Evolutionary conservation across 2,329 filamentous ascomycete genomes (phyloP).

Genomic region (Sarocladiaceae sp.): DNA sequence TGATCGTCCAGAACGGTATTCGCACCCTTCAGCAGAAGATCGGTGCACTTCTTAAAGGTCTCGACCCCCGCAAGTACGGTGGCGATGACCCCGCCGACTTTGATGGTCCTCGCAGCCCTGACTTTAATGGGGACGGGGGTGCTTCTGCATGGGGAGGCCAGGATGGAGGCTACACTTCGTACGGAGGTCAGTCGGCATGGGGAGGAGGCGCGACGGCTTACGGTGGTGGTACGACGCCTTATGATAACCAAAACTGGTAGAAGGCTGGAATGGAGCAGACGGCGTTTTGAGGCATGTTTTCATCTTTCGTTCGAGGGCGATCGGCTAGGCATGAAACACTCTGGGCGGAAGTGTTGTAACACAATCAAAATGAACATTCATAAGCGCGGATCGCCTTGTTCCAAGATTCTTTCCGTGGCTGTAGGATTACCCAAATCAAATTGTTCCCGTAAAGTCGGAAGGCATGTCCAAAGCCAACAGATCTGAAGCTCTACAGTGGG

Average conservation of each 20-base stretch:
- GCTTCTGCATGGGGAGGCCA: slow-evolving; percentile 45
- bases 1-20: slow-evolving; percentile 84
- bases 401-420: no score
- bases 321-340: neutral
- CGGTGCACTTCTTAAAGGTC: slow-evolving; percentile 63
- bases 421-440: no score
- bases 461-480: no score
- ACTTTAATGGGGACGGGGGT: slow-evolving; percentile 52
- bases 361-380: slow-evolving; percentile 7
- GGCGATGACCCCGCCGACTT: slow-evolving; percentile 54
- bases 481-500: neutral
- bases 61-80: slow-evolving; percentile 41
- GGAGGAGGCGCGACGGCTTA: slow-evolving; percentile 44
- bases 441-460: no score
- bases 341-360: slow-evolving; percentile 11
- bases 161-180: slow-evolving; percentile 56
- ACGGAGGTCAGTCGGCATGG: slow-evolving; percentile 58
- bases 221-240: slow-evolving; percentile 46
- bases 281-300: slow-evolving; percentile 13
- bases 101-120: slow-evolving; percentile 60
- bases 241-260: slow-evolving; percentile 44
- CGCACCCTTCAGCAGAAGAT: slow-evolving; percentile 86
- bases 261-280: slow-evolving; percentile 12
- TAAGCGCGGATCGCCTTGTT: slow-evolving; percentile 7
- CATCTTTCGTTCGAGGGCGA: slow-evolving; percentile 7